A percentile compares a stretch with the other conserved stretches of the same genome.
These are phyloP conservation scores for Colletotrichum musicola DNA, from an alignment of 2,329 filamentous ascomycete species.

Conservation along the genomic window DNA sequence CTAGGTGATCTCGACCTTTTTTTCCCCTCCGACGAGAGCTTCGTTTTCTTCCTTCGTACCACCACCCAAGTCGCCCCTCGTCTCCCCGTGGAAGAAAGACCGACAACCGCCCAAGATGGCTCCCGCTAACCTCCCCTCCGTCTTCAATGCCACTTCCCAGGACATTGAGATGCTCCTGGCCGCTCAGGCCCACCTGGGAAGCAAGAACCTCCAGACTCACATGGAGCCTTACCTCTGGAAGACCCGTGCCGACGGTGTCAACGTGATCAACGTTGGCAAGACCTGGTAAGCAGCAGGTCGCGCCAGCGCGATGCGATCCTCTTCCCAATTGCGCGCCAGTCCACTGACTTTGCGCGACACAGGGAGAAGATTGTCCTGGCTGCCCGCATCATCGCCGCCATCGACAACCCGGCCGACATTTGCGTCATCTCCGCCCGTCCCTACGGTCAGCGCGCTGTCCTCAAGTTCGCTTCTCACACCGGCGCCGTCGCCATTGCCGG, in stretches of 20 bases:
- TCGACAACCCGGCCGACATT: slow-evolving; percentile 99
- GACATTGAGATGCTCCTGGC: slow-evolving; percentile 99
- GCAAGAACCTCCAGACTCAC: slow-evolving; percentile 99
- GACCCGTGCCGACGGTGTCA: slow-evolving; percentile 98
- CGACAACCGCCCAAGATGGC: slow-evolving; percentile 78
- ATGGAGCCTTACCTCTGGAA: slow-evolving; percentile 99
- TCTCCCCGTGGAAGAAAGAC: slow-evolving; percentile 39
- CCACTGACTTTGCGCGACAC: slow-evolving; percentile 39
- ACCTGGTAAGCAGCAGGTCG: slow-evolving; percentile 82
- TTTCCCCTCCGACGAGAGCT: slow-evolving; percentile 26
- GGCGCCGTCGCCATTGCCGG: slow-evolving; percentile 98
- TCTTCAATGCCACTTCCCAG: slow-evolving; percentile 97
- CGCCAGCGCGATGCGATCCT: background rate
- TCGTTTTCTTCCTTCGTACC: slow-evolving; percentile 36
- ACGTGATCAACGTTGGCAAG: slow-evolving; percentile 99
- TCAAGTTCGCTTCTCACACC: slow-evolving; percentile 99
- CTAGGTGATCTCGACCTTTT: slow-evolving; percentile 6
- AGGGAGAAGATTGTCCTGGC: slow-evolving; percentile 99
- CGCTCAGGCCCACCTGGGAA: slow-evolving; percentile 95
- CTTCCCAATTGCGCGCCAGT: background rate
- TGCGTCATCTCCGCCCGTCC: slow-evolving; percentile 99
- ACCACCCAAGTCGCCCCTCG: slow-evolving; percentile 43
- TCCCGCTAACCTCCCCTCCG: slow-evolving; percentile 90
- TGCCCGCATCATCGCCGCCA: slow-evolving; percentile 97
- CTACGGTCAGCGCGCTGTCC: slow-evolving; percentile 98